phyloP scores from a whole-genome alignment of 2,329 filamentous ascomycete genomes.

The Cordyceps javanica region DNA sequence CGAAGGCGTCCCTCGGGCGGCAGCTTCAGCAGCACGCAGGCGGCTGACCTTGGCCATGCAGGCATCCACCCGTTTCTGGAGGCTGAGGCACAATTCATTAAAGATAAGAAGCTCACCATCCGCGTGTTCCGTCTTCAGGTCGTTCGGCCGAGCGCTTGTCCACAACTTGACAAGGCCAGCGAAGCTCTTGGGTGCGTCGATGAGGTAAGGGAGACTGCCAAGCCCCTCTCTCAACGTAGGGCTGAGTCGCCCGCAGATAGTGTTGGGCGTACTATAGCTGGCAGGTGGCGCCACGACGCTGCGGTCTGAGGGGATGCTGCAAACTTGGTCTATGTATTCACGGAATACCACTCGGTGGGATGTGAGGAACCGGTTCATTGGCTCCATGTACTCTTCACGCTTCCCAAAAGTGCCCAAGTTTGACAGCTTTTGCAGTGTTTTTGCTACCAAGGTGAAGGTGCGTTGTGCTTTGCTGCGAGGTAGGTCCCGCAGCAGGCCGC shows the following conservation, averaged over 20 bases:
- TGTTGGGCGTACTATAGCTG: slow-evolving; percentile 86
- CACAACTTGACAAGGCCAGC: slow-evolving; percentile 78
- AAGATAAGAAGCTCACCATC: slow-evolving; percentile 50
- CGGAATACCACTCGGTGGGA: slow-evolving; percentile 75
- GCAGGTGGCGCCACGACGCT: slow-evolving; percentile 62
- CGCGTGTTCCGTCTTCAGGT: slow-evolving; percentile 26
- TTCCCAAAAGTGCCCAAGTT: slow-evolving; percentile 89
- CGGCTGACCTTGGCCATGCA: slow-evolving; percentile 46
- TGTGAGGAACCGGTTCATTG: slow-evolving; percentile 85
- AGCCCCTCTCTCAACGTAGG: slow-evolving; percentile 83
- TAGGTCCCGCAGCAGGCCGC: slow-evolving; percentile 76
- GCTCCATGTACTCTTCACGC: slow-evolving; percentile 98
- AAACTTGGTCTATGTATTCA: slow-evolving; percentile 79
- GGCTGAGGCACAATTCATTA: slow-evolving; percentile 41
- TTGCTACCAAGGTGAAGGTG: slow-evolving; percentile 86
- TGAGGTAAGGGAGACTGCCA: slow-evolving; percentile 84
- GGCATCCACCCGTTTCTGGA: slow-evolving; percentile 46
- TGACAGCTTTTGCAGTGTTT: slow-evolving; percentile 82
- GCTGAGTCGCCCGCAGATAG: slow-evolving; percentile 77
- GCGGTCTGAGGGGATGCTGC: slow-evolving; percentile 70
- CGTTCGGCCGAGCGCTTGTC: slow-evolving; percentile 50
- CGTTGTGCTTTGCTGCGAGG: slow-evolving; percentile 77
- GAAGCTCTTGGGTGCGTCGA: slow-evolving; percentile 82
- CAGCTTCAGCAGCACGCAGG: slow-evolving; percentile 33
- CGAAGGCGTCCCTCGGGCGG: slow-evolving; percentile 24